Base-by-base conservation (phyloP, 2,329 filamentous ascomycete species). In the Juglanconis oblonga region DNA sequence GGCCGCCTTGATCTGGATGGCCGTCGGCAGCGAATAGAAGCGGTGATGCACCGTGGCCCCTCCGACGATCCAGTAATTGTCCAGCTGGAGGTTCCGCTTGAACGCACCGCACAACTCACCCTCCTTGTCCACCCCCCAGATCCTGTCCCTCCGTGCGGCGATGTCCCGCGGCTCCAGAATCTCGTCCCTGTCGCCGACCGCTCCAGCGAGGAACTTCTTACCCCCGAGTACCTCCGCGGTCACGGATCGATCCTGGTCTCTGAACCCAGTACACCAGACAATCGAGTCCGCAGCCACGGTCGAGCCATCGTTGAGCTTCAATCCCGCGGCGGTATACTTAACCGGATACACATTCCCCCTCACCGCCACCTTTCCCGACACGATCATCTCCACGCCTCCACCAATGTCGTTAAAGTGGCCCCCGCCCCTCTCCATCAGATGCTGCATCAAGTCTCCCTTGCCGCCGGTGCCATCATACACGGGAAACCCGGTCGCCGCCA, bases 371-470 rank as follows among this genome's bases (percentile, higher is more conserved):
- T 69, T 70, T 0, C 72, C 71, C 11, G 73, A 67, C 1, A 63
- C 66, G 5, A 77, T 65, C 13, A 74, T 57, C 35, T 67, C 65
- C 3, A 71, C 67, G 7, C 69, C 71, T 11, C 53, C 52, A 6
- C 74, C 75, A 4, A 76, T 64, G 50, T 78, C 75, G 5, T 77
- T 67, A 60, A 76, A 76, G 62, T 79, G 76, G 0, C 76, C 74
- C 5, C 76, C 76, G 2, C 65, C 72, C 3, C 69, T 67, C 59
- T 76, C 75, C 8, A 73, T n/a, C n/a, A 76, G 57, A 48, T 75
- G 66, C 47, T 70, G 67, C 53, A 67, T 65, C 8, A 76, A 51
- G 8, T 63, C 56, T 4, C 51, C 67, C 5, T 61, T 51, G 8
- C 49, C 45, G 3, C 65, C 61, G 0, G 66, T 65, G 48, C 71